Base-by-base conservation (phyloP, 2,329 filamentous ascomycete species). In the Clonostachys rosea region DNA sequence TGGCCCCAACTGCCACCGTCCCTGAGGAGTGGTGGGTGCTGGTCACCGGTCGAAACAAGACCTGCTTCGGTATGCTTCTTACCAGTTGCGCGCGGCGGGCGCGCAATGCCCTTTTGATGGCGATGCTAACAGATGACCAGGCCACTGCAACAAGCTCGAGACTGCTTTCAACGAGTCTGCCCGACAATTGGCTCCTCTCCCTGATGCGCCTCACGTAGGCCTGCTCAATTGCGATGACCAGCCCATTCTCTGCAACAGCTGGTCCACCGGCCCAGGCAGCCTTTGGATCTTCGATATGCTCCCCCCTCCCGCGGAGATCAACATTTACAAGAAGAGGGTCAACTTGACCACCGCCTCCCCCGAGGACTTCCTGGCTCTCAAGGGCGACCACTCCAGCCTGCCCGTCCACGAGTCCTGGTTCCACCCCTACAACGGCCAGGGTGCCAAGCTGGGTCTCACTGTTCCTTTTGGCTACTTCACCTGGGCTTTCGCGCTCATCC, bases 11-110 rank as follows among this genome's bases (percentile, higher is more conserved):
- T 30, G 76, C 78, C 52, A 78, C 79, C 11, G 76, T 74, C 51
- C 84, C 87, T 6, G 84, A 86, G 66, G 84, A 90, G 67, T 91
- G 86, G 86, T 84, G 87, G 74, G 71, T 92, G 51, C 75, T 87
- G 55, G 69, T 89, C 55, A 87, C 83, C 10, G 88, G 88, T 47
- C 75, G 86, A 56, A 91, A 91, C 74, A 86, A 83, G 71, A 90
- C 87, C 34, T 92, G 88, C 71, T 85, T 78, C 61, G 78, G 79
- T 82, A 69, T 49, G 74, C 57, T 46, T 37, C 35, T 47, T 11
- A 11, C n/a, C n/a, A 37, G 33, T 14, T 35, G n/a, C 20, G 10
- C 13, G 24, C 24, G 9, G 24, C 9, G 24, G 9, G 9, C 24
- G 24, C 24, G 6, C 24, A 10, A 30, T 30, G 24, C 24, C 8